Evolutionary conservation across 305 asterid genomes (phyloP), one percentile per base, ranked within the genome.

Genomic region (Fraxinus ornus): DNA sequence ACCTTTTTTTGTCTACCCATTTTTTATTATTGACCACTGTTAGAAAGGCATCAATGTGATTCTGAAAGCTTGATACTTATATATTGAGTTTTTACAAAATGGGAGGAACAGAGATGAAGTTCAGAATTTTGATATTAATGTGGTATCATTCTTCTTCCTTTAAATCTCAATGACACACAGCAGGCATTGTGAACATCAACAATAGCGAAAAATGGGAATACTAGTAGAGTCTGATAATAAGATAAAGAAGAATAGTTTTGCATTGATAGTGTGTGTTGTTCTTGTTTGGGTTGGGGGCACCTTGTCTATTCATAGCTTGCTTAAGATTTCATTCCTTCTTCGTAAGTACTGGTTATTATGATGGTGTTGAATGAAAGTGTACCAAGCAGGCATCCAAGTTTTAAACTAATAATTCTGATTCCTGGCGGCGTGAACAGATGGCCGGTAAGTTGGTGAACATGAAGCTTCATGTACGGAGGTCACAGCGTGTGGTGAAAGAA

Each of bases 401-500:
- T 83, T n/a, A 55, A 78, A 52, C 44, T 68, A 78, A 44, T 26
- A 44, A 24, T 62, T 75, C 33, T 64, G 12, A 75, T 78, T 80
- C 76, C 49, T 88, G 35, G 74, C 78, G 77, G 77, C 83, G 80
- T 82, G 44, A 78, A 82, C 95, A 97, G 99, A 91, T 97, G 77
- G 94, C 93, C 19, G 99, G 98, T 35, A 97, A 97, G 90, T 76
- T 94, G 90, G 89, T 89, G 64, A 97, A 94, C 92, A 85, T 94
- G 83, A 94, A 91, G 92, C 99, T 93, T 76, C 98, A 93, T 37
- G 80, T 84, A 35, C 86, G 98, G 84, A 91, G 99, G 88, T 88
- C 92, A 28, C 99, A 94, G 81, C 97, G 98, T 1, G 95, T 91
- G 49, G 99, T 93, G 89, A 92, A 91, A 83, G 98, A 80, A 84